Base-by-base conservation (phyloP, 257 asterid genomes). In the Buddleja alternifolia region DNA sequence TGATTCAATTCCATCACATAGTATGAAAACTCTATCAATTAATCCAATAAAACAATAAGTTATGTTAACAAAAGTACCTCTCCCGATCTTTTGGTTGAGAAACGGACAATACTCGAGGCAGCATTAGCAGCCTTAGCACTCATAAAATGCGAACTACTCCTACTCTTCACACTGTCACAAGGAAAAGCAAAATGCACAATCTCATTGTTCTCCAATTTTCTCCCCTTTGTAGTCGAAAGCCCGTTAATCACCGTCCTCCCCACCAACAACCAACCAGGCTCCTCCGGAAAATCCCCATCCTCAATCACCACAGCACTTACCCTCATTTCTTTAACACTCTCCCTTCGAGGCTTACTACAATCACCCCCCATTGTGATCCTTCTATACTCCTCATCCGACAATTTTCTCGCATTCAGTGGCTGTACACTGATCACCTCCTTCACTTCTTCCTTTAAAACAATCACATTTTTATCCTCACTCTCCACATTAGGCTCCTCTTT, bases 141-240 rank as follows among this genome's bases (percentile, higher is more conserved):
- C 53, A 59, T 52, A 67, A 67, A 78, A 4, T 61, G 77, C 3
- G 85, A 34, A 50, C 48, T 80, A 16, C 60, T 55, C 73, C 45
- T 83, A 37, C 39, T 63, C 63, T 75, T 65, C 10, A 17, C 16
- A 14, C 23, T 71, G n/a, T 52, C 41, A 25, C 37, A 50, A 1
- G 97, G 97, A 65, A 92, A 89, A 67, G 78, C 55, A 72, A 92
- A 84, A 77, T 87, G 87, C 70, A 92, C 92, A 67, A 92, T 89
- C 84, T 92, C 97, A 78, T 92, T 89, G 32, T 82, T 78, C 84
- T 81, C 93, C 75, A 91, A 25, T 75, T 89, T 89, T 56, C 95
- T 85, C 20, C 96, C 97, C 52, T 73, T 89, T 0, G 96, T 89
- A 1, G 97, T 92, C 3, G 97, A 92, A 41, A 87, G 77, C 51